phyloP scores from a whole-genome alignment of 1,284 basidiomycete species.

The Ceratobasidium sp. region DNA sequence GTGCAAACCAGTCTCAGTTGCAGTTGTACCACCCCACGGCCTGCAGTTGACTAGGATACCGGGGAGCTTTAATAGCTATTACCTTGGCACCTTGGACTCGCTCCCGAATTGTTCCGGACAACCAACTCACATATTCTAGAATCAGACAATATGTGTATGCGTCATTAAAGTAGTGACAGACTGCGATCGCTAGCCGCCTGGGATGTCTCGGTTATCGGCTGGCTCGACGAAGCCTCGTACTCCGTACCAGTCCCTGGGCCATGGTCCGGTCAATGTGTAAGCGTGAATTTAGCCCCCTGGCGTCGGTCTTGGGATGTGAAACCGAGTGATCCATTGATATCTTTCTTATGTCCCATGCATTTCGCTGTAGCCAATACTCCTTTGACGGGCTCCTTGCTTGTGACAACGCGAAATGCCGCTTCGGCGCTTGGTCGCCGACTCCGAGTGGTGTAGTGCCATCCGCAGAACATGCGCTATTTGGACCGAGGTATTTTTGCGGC shows the following conservation, averaged over 20 bases:
- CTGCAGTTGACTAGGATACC: not conserved
- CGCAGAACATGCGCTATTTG: constrained; percentile 37
- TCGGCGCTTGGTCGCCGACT: constrained; percentile 19
- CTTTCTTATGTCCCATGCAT: not conserved
- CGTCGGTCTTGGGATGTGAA: not conserved
- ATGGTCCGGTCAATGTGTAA: not conserved
- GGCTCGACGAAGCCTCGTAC: constrained; percentile 5
- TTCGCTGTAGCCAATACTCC: constrained; percentile 15
- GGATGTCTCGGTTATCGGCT: not conserved
- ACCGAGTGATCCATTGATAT: not conserved
- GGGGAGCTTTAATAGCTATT: not conserved
- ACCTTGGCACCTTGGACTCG: not conserved
- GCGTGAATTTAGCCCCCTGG: not conserved
- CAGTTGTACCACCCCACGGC: not conserved
- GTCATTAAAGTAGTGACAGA: not conserved
- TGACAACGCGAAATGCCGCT: constrained; percentile 34
- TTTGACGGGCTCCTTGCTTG: not conserved
- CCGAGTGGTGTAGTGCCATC: constrained; percentile 28
- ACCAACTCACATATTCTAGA: not conserved
- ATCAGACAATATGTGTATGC: constrained; percentile 3
- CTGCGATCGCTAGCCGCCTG: not conserved
- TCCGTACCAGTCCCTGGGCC: not conserved
- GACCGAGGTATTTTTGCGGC: constrained; percentile 41
- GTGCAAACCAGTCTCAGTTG: constrained; percentile 18
- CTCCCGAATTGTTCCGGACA: constrained; percentile 11